Percentiles rank a stretch among this genome's conserved stretches.
phyloP scores from a whole-genome alignment of 805 yeast genomes.

The Candida stauntonica region DNA sequence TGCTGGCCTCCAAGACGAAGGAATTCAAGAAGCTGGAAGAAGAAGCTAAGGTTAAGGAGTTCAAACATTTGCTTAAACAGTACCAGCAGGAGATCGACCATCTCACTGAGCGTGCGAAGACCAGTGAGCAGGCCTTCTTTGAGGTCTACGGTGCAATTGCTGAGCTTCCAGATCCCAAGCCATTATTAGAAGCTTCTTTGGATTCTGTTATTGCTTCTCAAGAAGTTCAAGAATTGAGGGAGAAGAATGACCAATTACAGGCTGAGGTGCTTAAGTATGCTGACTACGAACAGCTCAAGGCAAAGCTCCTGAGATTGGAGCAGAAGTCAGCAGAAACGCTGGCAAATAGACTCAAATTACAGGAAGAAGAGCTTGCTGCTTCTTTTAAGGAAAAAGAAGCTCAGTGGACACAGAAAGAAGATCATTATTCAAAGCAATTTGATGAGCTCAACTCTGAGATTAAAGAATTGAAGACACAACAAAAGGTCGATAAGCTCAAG shows the following conservation, averaged over 20 bases:
- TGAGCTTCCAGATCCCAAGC: slow-evolving; percentile 92
- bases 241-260: slow-evolving; percentile 47
- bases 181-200: slow-evolving; percentile 65
- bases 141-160: slow-evolving; percentile 70
- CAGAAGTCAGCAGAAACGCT: slow-evolving; percentile 53
- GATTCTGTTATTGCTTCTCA: slow-evolving; percentile 54
- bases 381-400: slow-evolving; percentile 68
- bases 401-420: slow-evolving; percentile 61
- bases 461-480: slow-evolving; percentile 58
- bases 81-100: slow-evolving; percentile 88
- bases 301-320: slow-evolving; percentile 56
- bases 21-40: slow-evolving; percentile 70
- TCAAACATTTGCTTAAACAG: slow-evolving; percentile 62
- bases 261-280: slow-evolving; percentile 61
- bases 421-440: slow-evolving; percentile 45
- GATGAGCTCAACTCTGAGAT: slow-evolving; percentile 49
- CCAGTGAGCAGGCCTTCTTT: slow-evolving; percentile 68
- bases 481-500: slow-evolving; percentile 30
- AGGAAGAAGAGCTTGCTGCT: slow-evolving; percentile 68
- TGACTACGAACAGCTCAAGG: slow-evolving; percentile 74
- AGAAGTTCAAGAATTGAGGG: slow-evolving; percentile 47
- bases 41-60: slow-evolving; percentile 57
- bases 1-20: slow-evolving; percentile 80
- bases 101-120: slow-evolving; percentile 72
- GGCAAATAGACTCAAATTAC: slow-evolving; percentile 53